These are phyloP conservation scores for Anethum foeniculum DNA, from an alignment of 140 eudicot genomes.

Conservation along the genomic window DNA sequence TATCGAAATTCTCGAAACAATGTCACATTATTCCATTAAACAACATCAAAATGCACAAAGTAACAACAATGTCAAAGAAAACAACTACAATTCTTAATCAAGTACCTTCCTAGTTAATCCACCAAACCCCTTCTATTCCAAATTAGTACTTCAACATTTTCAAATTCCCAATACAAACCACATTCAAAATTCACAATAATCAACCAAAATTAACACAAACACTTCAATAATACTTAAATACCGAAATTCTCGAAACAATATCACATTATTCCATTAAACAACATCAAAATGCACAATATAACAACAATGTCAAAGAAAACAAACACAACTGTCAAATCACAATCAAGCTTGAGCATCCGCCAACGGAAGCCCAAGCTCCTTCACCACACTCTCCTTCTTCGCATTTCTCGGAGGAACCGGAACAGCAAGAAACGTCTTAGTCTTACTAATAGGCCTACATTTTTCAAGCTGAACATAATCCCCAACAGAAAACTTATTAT, in stretches of 20 bases:
- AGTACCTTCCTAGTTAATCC: too few species aligned
- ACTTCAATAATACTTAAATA: not conserved
- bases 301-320: not conserved
- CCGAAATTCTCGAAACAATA: not conserved
- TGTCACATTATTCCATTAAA: not conserved
- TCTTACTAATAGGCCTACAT: constrained; percentile 77
- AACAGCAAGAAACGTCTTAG: constrained; percentile 59
- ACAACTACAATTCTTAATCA: constrained; percentile 11
- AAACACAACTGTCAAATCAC: not conserved
- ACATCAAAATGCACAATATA: not conserved
- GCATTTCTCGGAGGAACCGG: constrained; percentile 40
- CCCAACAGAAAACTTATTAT: constrained; percentile 62
- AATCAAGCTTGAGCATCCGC: constrained; percentile 34
- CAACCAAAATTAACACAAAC: not conserved
- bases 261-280: not conserved
- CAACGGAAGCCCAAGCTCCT: constrained; percentile 40
- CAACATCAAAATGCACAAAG: not conserved
- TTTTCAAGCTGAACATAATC: constrained; percentile 81
- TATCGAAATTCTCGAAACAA: not conserved
- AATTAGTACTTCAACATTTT: too few species aligned
- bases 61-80: not conserved
- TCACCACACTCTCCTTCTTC: constrained; percentile 16
- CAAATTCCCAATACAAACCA: not conserved
- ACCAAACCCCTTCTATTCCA: too few species aligned
- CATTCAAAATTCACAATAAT: not conserved